Conservation (phyloP, 169 alveolate species). For the Theileria annulata region DNA sequence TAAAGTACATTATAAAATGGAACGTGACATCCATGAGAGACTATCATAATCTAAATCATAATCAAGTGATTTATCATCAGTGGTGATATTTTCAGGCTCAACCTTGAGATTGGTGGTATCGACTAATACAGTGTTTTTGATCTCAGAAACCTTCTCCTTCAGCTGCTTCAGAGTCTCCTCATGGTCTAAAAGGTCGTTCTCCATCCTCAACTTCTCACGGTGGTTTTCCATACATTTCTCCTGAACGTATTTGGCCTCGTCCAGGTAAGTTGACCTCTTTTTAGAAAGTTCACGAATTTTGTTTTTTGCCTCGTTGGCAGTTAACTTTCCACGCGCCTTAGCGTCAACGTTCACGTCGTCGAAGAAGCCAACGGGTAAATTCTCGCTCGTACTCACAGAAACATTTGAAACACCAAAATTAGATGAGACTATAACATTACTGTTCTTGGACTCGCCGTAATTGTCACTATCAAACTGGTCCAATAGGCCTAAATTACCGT, state of each 20-base stretch:
- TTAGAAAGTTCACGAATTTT: conserved; percentile 43
- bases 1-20: conserved; percentile 1
- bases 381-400: conserved; percentile 30
- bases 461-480: conserved; percentile 34
- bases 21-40: conserved; percentile 51
- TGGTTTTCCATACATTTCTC: conserved; percentile 46
- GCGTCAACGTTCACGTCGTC: conserved; percentile 63
- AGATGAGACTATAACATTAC: conserved; percentile 46
- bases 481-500: background rate
- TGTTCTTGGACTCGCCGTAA: background rate
- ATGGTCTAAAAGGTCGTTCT: conserved; percentile 48
- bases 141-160: conserved; percentile 23
- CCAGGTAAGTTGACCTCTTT: conserved; percentile 40
- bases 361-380: conserved; percentile 67
- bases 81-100: background rate
- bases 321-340: conserved; percentile 62
- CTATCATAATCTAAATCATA: conserved; percentile 30
- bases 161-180: conserved; percentile 31
- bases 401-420: conserved; percentile 46
- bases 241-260: conserved; percentile 65
- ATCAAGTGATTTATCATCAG: background rate
- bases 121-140: conserved; percentile 25
- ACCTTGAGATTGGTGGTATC: background rate
- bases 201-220: conserved; percentile 48
- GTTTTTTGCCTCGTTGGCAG: conserved; percentile 42